Percentiles rank a stretch among this genome's conserved stretches.
These are phyloP conservation scores for Leccinum solheimii DNA, from an alignment of 1,284 basidiomycete species.

Conservation along the genomic window DNA sequence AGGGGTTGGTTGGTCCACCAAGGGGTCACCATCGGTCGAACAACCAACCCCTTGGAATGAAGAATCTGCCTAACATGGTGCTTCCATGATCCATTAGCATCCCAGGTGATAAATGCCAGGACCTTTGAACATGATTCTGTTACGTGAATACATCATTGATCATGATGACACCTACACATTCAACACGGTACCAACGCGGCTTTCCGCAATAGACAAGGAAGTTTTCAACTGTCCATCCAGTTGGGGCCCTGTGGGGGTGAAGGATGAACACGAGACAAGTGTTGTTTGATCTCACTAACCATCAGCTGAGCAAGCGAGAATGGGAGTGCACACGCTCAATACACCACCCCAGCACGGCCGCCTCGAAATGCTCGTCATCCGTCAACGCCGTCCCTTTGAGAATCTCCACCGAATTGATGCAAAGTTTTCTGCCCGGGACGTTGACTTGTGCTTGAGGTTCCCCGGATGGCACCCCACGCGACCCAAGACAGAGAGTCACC, in stretches of 20 bases:
- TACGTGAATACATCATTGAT: too few species aligned
- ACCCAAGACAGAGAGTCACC: conserved; percentile 50
- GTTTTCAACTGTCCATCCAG: conserved; percentile 43
- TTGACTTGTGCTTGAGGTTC: conserved; percentile 85
- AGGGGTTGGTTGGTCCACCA: too few species aligned
- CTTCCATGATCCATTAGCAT: too few species aligned
- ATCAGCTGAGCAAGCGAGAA: neutral
- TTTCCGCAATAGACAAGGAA: conserved; percentile 94
- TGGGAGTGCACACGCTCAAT: conserved; percentile 70
- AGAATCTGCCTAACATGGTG: too few species aligned
- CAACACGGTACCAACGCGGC: too few species aligned
- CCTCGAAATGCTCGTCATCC: conserved; percentile 86
- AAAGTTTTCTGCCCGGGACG: conserved; percentile 90
- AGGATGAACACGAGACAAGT: neutral
- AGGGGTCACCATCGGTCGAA: too few species aligned
- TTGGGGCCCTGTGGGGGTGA: neutral
- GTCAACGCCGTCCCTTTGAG: conserved; percentile 67
- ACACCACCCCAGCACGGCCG: conserved; percentile 94
- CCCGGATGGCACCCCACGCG: conserved; percentile 41
- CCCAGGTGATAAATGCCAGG: too few species aligned
- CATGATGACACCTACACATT: too few species aligned
- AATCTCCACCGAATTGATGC: conserved; percentile 92
- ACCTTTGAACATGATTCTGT: too few species aligned
- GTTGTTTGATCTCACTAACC: neutral
- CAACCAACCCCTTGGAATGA: too few species aligned